Evolutionary conservation across 106 monocot genomes (phyloP).

Genomic region (Dactylorhiza incarnata): DNA sequence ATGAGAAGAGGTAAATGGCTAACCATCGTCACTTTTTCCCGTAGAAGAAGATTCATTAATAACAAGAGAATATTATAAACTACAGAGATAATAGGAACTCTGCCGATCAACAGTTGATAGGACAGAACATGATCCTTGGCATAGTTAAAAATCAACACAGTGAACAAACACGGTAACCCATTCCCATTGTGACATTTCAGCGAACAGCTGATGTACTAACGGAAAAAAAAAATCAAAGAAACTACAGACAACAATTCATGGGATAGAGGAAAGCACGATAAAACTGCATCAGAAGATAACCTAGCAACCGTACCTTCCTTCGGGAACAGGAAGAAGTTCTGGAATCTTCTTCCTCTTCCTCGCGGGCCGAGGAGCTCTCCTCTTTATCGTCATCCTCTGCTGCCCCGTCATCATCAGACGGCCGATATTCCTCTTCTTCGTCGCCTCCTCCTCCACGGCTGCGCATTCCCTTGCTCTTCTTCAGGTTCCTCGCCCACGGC

Average conservation of each 20-base stretch:
- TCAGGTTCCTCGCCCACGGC: background rate
- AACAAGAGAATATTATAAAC: background rate
- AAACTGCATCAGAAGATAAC: background rate
- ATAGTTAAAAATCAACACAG: background rate
- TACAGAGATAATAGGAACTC: background rate
- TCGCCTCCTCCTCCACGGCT: background rate
- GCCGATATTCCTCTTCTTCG: slow-evolving; percentile 14
- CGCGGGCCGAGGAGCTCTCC: background rate
- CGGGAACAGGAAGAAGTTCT: background rate
- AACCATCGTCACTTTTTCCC: background rate
- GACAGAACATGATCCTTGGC: background rate
- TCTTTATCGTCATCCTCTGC: background rate
- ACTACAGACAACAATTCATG: background rate
- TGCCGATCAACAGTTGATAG: background rate
- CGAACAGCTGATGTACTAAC: background rate
- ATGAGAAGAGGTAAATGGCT: too few relatives aligned
- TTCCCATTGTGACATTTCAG: background rate
- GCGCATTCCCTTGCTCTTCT: slow-evolving; percentile 6
- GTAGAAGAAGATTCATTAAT: too few relatives aligned
- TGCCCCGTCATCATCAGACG: slow-evolving; percentile 7
- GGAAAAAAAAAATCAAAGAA: background rate
- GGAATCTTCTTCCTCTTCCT: background rate
- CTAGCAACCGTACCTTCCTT: slow-evolving; percentile 1
- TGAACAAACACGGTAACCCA: background rate
- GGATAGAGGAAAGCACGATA: background rate